phyloP scores from a whole-genome alignment of 2,329 filamentous ascomycete genomes.

The Sarocladium strictum region DNA sequence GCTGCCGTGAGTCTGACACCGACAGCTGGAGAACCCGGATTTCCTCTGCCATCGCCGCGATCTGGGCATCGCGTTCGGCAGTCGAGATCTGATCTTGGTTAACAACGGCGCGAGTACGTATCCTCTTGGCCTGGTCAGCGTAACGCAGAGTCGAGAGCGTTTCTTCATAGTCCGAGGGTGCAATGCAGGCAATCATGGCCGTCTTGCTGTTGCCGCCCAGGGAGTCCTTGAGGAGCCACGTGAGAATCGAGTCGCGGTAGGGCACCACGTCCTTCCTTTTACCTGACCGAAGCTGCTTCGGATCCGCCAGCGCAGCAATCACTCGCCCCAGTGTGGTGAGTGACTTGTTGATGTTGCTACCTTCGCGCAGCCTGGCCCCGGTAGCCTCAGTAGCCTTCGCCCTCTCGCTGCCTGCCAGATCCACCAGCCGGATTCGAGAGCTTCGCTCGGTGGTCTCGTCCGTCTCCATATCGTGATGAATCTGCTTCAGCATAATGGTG shows the following conservation, averaged over 20 bases:
- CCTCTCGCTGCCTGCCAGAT: conserved; percentile 89
- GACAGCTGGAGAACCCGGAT: conserved; percentile 80
- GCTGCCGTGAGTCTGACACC: conserved; percentile 57
- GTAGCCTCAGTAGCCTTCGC: conserved; percentile 95
- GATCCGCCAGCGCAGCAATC: conserved; percentile 80
- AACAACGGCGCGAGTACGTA: conserved; percentile 87
- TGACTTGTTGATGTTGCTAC: conserved; percentile 98
- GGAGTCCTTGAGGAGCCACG: conserved; percentile 89
- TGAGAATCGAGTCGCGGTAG: conserved; percentile 81
- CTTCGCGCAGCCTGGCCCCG: conserved; percentile 82
- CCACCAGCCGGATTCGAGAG: conserved; percentile 88
- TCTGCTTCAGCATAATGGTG: conserved; percentile 96
- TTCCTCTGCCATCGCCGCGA: conserved; percentile 89
- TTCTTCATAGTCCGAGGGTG: conserved; percentile 93
- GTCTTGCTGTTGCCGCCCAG: conserved; percentile 96
- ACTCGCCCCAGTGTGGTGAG: conserved; percentile 92
- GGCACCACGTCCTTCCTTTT: conserved; percentile 68
- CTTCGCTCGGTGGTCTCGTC: conserved; percentile 95
- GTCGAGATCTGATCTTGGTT: conserved; percentile 93
- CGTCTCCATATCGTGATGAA: conserved; percentile 94
- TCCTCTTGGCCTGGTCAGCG: conserved; percentile 94
- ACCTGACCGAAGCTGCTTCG: conserved; percentile 50
- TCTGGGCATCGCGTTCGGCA: conserved; percentile 90
- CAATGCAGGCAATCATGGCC: conserved; percentile 97
- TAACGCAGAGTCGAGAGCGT: conserved; percentile 94